phyloP scores from a whole-genome alignment of 768 basidiomycete genomes.

The Galerina sulciceps region DNA sequence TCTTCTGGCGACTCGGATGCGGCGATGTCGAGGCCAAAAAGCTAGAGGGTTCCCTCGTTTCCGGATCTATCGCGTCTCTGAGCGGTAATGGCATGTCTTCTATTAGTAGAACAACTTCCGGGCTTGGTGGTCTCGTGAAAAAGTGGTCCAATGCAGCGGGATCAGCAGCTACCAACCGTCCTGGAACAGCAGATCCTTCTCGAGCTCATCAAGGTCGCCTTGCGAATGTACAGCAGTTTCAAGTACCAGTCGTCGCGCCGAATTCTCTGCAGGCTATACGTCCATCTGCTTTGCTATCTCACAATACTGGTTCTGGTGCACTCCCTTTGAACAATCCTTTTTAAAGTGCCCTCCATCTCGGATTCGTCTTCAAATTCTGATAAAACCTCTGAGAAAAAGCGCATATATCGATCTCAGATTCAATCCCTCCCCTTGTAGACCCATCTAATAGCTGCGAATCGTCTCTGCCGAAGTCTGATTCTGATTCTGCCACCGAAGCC shows the following conservation, averaged over 20 bases:
- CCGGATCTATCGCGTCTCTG: not conserved
- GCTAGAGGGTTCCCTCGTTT: not conserved
- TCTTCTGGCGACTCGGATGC: not conserved
- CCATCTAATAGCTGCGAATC: not conserved
- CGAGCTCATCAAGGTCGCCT: slow-evolving; percentile 1
- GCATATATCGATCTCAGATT: slow-evolving; percentile 30
- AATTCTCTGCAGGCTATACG: slow-evolving; percentile 28
- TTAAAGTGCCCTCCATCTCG: slow-evolving; percentile 10
- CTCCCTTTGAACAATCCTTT: not conserved
- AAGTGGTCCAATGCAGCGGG: slow-evolving; percentile 12
- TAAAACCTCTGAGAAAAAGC: slow-evolving; percentile 18
- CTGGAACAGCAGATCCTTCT: slow-evolving; percentile 33
- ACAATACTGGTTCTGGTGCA: slow-evolving; percentile 1
- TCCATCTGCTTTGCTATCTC: slow-evolving; percentile 22
- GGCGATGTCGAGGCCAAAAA: not conserved
- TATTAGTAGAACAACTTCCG: slow-evolving; percentile 6
- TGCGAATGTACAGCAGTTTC: not conserved
- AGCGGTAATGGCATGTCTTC: not conserved
- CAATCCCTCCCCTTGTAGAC: not conserved
- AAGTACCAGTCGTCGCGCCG: slow-evolving; percentile 13
- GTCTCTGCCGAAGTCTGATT: not conserved
- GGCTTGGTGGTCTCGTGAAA: slow-evolving; percentile 13
- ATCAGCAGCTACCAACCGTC: slow-evolving; percentile 17
- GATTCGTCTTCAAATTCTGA: slow-evolving; percentile 4
- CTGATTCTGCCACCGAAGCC: not conserved